A percentile compares a stretch with the other conserved stretches of the same genome.
Evolutionary conservation across 2,329 filamentous ascomycete genomes (phyloP).

Genomic region (Hypoxylon sp.): DNA sequence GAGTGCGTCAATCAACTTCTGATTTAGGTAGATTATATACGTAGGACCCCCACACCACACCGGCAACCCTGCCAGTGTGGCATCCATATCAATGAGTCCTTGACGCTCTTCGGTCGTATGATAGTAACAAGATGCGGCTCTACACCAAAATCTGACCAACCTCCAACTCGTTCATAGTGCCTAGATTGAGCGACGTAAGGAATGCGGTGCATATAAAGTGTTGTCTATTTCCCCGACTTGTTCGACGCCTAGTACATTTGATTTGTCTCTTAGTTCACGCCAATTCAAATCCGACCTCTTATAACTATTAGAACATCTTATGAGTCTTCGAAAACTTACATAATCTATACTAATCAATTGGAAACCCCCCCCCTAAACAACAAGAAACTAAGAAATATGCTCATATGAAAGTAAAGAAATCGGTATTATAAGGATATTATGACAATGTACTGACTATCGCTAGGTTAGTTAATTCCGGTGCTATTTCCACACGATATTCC

Average conservation of each 20-base stretch:
- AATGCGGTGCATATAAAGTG: not conserved
- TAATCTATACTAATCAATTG: not conserved
- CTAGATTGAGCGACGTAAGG: too few relatives aligned
- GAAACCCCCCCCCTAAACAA: not conserved
- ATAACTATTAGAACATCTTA: not conserved
- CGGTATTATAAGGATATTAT: not conserved
- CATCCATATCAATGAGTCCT: not conserved
- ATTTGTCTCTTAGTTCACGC: not conserved
- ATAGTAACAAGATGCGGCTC: not conserved
- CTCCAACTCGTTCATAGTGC: not conserved
- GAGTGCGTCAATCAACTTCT: too few relatives aligned
- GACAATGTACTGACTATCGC: not conserved
- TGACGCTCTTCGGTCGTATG: not conserved
- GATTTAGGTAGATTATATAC: not conserved
- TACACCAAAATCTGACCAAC: not conserved
- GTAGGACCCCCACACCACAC: not conserved
- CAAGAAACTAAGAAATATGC: not conserved
- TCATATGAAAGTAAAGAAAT: not conserved
- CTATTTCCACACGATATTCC: not conserved
- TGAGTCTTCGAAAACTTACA: not conserved
- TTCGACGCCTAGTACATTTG: not conserved
- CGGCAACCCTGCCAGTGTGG: not conserved
- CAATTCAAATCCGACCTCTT: not conserved
- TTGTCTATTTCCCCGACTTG: not conserved
- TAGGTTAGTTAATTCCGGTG: not conserved